phyloP scores from a whole-genome alignment of 495 filamentous ascomycete species.

The Umbilicaria muhlenbergii region DNA sequence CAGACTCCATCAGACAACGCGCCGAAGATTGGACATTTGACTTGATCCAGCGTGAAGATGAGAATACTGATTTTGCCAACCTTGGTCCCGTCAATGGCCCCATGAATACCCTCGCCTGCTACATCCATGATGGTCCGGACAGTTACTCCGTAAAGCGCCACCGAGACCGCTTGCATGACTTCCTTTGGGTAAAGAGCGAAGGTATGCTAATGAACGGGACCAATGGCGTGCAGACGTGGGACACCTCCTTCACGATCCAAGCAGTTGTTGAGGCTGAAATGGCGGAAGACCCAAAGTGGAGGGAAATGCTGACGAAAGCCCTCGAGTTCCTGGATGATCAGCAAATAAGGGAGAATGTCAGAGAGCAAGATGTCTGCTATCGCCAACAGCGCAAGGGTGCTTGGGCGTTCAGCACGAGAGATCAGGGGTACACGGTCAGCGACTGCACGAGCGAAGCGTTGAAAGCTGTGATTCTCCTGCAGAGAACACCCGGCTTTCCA shows the following conservation, averaged over 20 bases:
- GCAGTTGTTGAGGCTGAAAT: slow-evolving; percentile 64
- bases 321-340: slow-evolving; percentile 81
- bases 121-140: slow-evolving; percentile 66
- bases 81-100: slow-evolving; percentile 80
- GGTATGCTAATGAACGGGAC: slow-evolving; percentile 93
- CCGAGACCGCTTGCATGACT: slow-evolving; percentile 66
- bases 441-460: slow-evolving; percentile 88
- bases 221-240: slow-evolving; percentile 94
- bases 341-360: slow-evolving; percentile 74
- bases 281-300: slow-evolving; percentile 60
- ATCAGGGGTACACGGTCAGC: slow-evolving; percentile 87
- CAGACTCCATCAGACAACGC: slow-evolving; percentile 35
- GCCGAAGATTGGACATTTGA: slow-evolving; percentile 65
- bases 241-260: slow-evolving; percentile 81
- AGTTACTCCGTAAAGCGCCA: slow-evolving; percentile 63
- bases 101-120: slow-evolving; percentile 75
- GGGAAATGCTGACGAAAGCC: slow-evolving; percentile 69
- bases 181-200: slow-evolving; percentile 81
- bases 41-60: slow-evolving; percentile 76
- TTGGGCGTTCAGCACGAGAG: slow-evolving; percentile 86
- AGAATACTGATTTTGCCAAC: slow-evolving; percentile 76
- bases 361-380: slow-evolving; percentile 67
- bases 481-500: slow-evolving; percentile 63
- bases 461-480: slow-evolving; percentile 73
- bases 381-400: slow-evolving; percentile 85